phyloP scores from a whole-genome alignment of 2,329 filamentous ascomycete species.

The Stachybotrys chlorohalonatus region DNA sequence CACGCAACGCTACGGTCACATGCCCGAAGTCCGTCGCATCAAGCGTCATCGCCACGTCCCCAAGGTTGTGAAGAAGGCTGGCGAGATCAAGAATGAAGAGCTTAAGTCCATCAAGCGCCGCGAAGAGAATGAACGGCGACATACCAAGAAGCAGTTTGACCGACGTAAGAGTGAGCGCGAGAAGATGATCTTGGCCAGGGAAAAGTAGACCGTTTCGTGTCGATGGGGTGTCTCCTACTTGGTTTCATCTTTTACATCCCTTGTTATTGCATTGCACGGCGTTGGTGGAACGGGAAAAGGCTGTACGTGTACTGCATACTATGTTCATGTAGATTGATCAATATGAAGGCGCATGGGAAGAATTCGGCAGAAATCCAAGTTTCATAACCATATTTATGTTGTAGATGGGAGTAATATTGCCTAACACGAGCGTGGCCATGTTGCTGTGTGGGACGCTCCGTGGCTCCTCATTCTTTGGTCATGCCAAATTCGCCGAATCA shows the following conservation, averaged over 20 bases:
- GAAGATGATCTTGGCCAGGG: constrained; percentile 74
- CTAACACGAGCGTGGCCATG: background rate
- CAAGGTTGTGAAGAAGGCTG: constrained; percentile 90
- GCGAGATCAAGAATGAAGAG: constrained; percentile 88
- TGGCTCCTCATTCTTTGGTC: too few species aligned
- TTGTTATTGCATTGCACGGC: constrained; percentile 22
- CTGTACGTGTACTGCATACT: background rate
- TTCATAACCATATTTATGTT: background rate
- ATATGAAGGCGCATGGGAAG: too few species aligned
- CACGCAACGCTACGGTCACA: constrained; percentile 77
- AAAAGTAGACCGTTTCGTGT: constrained; percentile 31
- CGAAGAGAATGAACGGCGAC: constrained; percentile 90
- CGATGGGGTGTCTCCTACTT: too few species aligned
- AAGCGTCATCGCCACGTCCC: constrained; percentile 85
- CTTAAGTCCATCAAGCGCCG: constrained; percentile 77
- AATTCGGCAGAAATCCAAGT: too few species aligned
- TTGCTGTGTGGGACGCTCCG: too few species aligned
- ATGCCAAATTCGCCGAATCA: background rate
- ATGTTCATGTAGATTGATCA: too few species aligned
- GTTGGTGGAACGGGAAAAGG: constrained; percentile 10
- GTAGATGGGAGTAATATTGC: background rate
- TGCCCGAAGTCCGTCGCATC: constrained; percentile 92
- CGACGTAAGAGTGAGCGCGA: constrained; percentile 73
- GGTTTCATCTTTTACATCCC: background rate
- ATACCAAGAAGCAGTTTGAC: constrained; percentile 74